Conservation (phyloP, 2,329 filamentous ascomycete species). For the Arthrocladium fulminans region DNA sequence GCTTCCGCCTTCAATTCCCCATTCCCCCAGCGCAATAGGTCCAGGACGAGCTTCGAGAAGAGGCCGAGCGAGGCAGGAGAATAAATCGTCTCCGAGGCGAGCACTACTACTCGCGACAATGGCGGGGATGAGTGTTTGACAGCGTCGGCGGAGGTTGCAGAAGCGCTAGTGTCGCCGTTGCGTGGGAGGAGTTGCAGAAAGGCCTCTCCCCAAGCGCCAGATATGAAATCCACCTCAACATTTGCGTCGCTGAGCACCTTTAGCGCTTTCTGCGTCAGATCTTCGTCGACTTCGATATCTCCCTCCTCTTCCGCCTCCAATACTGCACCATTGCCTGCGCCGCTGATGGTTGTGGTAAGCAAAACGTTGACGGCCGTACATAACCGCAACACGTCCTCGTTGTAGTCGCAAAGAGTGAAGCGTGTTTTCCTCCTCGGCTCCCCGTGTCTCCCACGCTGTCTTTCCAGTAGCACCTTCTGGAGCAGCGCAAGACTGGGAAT, state of each 20-base stretch:
- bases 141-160: too few species aligned
- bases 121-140: too few species aligned
- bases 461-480: conserved; percentile 38
- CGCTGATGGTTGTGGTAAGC: conserved; percentile 41
- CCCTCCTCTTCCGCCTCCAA: conserved; percentile 24
- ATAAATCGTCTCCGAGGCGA: conserved; percentile 59
- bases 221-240: conserved; percentile 48
- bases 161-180: too few species aligned
- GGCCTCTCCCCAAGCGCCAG: conserved; percentile 50
- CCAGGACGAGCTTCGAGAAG: conserved; percentile 48
- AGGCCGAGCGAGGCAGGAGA: conserved; percentile 44
- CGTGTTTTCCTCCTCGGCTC: conserved; percentile 27
- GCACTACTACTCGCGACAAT: too few species aligned
- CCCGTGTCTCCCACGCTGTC: conserved; percentile 21
- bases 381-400: conserved; percentile 49
- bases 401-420: conserved; percentile 55
- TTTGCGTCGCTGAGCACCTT: conserved; percentile 32
- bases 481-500: conserved; percentile 50
- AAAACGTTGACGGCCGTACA: conserved; percentile 54
- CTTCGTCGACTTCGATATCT: conserved; percentile 32
- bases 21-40: conserved; percentile 35
- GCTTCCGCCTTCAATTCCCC: conserved; percentile 32
- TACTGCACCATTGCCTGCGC: conserved; percentile 6
- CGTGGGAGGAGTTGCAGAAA: conserved; percentile 38
- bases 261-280: conserved; percentile 39